Percentiles rank a stretch among this genome's conserved stretches.
Conservation (phyloP, 768 basidiomycete species). For the Phlebiopsis gigantea region DNA sequence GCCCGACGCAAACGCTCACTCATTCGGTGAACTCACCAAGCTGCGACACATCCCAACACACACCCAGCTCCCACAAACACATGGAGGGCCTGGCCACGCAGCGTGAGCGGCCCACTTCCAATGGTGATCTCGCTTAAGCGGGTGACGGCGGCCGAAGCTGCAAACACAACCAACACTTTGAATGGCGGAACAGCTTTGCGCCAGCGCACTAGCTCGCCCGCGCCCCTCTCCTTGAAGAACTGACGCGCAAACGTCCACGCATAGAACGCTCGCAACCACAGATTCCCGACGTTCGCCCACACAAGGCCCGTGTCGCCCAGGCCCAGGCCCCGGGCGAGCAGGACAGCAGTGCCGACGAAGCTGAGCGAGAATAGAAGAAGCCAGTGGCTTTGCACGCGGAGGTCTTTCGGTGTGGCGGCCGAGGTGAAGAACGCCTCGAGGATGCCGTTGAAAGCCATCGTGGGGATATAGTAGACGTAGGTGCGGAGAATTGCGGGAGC, state of each 20-base stretch:
- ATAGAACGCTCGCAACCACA: constrained; percentile 59
- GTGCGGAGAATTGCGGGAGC: constrained; percentile 72
- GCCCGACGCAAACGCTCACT: neutral
- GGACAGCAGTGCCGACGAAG: constrained; percentile 54
- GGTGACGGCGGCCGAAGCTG: constrained; percentile 18
- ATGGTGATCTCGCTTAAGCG: constrained; percentile 20
- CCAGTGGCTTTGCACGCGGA: constrained; percentile 73
- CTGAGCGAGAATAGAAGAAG: constrained; percentile 72
- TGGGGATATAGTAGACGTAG: constrained; percentile 88
- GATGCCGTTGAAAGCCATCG: constrained; percentile 85
- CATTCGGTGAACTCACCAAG: constrained; percentile 21
- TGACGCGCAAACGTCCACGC: constrained; percentile 41
- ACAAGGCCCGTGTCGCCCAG: constrained; percentile 68
- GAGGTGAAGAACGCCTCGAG: constrained; percentile 89
- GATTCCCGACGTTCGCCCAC: constrained; percentile 70
- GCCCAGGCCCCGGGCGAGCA: constrained; percentile 36
- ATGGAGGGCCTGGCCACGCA: constrained; percentile 24
- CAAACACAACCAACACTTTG: constrained; percentile 22
- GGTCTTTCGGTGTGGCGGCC: constrained; percentile 59
- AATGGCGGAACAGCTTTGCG: constrained; percentile 21
- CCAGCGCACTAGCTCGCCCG: constrained; percentile 16
- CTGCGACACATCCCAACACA: constrained; percentile 17
- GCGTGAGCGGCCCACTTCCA: constrained; percentile 12
- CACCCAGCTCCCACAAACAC: constrained; percentile 21
- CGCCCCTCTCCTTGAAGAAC: constrained; percentile 37